phyloP scores from a whole-genome alignment of 1,284 basidiomycete species.

The Boletellus dicymbophilus region DNA sequence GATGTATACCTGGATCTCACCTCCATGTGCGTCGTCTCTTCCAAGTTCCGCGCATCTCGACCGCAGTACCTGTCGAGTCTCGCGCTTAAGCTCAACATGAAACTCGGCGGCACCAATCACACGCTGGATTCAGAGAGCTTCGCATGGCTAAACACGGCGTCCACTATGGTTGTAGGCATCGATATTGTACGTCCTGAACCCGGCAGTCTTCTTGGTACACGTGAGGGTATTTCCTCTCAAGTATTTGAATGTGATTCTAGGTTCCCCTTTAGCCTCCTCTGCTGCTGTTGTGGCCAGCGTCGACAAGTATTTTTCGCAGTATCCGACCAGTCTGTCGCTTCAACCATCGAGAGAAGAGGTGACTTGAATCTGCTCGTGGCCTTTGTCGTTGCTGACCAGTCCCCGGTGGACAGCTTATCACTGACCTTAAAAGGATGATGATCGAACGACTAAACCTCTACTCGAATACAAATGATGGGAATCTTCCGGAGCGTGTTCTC shows the following conservation, averaged over 20 bases:
- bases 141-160: conserved; percentile 51
- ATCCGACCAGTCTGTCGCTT: conserved; percentile 70
- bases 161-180: conserved; percentile 81
- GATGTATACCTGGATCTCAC: conserved; percentile 66
- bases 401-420: conserved; percentile 70
- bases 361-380: neutral
- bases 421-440: conserved; percentile 70
- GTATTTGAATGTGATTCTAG: no score
- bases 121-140: conserved; percentile 52
- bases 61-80: conserved; percentile 36
- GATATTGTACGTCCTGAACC: conserved; percentile 78
- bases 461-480: conserved; percentile 40
- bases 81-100: conserved; percentile 67
- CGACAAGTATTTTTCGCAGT: conserved; percentile 68
- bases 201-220: conserved; percentile 58
- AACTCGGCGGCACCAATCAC: conserved; percentile 79
- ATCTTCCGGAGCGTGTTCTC: conserved; percentile 61
- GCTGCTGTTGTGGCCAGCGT: conserved; percentile 76
- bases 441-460: conserved; percentile 59
- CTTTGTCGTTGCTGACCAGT: neutral
- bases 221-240: conserved; percentile 4
- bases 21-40: conserved; percentile 67
- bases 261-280: conserved; percentile 60
- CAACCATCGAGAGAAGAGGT: conserved; percentile 76
- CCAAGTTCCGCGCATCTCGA: conserved; percentile 55